phyloP scores from a whole-genome alignment of 345 rosid genomes.

The Syzygium aqueum region DNA sequence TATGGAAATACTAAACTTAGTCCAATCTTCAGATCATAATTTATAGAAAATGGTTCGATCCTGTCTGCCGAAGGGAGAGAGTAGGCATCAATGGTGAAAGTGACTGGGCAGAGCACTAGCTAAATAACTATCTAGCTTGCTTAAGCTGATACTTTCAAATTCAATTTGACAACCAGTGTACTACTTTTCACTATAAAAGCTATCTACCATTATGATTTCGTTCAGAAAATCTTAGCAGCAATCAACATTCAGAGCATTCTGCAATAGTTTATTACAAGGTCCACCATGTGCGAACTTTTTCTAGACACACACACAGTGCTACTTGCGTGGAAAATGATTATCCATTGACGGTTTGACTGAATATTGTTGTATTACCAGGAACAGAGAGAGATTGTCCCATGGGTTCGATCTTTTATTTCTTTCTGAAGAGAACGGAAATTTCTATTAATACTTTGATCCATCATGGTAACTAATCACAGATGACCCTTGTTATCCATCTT shows the following conservation, averaged over 20 bases:
- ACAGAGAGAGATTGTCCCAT: background rate
- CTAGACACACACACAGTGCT: background rate
- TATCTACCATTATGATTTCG: background rate
- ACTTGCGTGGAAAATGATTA: background rate
- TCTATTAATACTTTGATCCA: background rate
- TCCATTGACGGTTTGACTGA: background rate
- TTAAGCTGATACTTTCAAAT: background rate
- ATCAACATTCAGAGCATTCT: background rate
- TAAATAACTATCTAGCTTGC: background rate
- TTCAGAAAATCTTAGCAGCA: background rate
- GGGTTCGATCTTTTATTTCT: background rate
- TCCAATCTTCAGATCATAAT: background rate
- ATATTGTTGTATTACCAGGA: background rate
- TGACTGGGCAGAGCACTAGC: background rate
- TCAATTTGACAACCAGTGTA: background rate
- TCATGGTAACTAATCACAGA: background rate
- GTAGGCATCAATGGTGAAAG: background rate
- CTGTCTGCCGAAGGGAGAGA: background rate
- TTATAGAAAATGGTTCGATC: background rate
- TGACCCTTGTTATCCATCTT: background rate
- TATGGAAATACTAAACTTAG: background rate
- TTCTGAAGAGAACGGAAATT: background rate
- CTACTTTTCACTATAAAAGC: background rate
- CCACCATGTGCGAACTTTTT: background rate
- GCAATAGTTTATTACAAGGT: background rate